Conservation (phyloP, 2,329 filamentous ascomycete species). For the Pseudopyrenochaeta lycopersici region DNA sequence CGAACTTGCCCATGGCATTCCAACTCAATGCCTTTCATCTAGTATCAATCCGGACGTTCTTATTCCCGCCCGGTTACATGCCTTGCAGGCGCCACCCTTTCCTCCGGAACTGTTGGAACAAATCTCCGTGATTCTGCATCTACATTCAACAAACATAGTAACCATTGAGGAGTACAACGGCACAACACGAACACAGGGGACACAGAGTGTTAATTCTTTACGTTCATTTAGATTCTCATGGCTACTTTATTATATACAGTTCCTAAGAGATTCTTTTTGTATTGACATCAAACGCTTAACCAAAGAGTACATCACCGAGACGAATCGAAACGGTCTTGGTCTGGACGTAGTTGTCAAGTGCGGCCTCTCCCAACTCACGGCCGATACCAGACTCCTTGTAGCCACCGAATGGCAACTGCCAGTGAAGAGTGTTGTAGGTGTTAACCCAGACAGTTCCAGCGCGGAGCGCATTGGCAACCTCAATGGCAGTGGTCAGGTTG, state of each 20-base stretch:
- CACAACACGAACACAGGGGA: too few species aligned
- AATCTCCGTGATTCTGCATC: too few species aligned
- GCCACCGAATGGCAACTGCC: constrained; percentile 66
- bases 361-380: constrained; percentile 60
- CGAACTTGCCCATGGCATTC: too few species aligned
- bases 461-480: constrained; percentile 74
- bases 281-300: constrained; percentile 40
- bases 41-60: too few species aligned
- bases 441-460: constrained; percentile 76
- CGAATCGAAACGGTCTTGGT: constrained; percentile 57
- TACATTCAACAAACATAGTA: too few species aligned
- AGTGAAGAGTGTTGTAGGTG: constrained; percentile 77
- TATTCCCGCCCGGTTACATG: too few species aligned
- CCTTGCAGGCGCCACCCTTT: too few species aligned
- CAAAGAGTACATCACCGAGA: constrained; percentile 60
- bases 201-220: constrained; percentile 11
- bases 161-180: too few species aligned
- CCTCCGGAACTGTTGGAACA: too few species aligned
- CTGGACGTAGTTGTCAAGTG: constrained; percentile 58
- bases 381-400: constrained; percentile 61
- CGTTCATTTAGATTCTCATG: constrained; percentile 13
- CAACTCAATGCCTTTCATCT: too few species aligned
- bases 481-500: constrained; percentile 81
- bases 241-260: constrained; percentile 20
- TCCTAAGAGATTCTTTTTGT: constrained; percentile 1